These are phyloP conservation scores for Hirsutella minnesotensis DNA, from an alignment of 2,329 filamentous ascomycete species.

Conservation along the genomic window DNA sequence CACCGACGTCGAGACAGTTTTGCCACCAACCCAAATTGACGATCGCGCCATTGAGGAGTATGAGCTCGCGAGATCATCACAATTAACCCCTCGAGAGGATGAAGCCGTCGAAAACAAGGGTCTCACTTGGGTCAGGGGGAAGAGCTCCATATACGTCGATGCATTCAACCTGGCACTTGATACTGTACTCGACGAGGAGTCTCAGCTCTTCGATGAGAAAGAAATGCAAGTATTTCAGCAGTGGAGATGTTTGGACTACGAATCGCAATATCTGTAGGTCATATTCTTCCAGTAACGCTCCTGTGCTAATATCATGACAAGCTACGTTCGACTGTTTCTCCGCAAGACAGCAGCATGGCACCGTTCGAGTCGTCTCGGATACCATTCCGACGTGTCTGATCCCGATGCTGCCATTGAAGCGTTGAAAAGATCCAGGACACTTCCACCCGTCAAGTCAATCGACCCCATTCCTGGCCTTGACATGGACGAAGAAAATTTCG, in stretches of 20 bases:
- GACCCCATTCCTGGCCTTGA: conserved; percentile 18
- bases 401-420: conserved; percentile 51
- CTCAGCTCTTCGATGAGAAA: conserved; percentile 71
- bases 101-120: conserved; percentile 27
- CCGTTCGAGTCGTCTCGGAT: conserved; percentile 63
- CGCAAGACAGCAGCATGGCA: conserved; percentile 90
- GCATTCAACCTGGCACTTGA: conserved; percentile 89
- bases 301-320: conserved; percentile 19
- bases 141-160: conserved; percentile 90
- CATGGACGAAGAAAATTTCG: conserved; percentile 33
- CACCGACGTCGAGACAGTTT: conserved; percentile 35
- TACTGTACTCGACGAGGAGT: conserved; percentile 80
- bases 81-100: conserved; percentile 23
- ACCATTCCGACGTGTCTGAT: conserved; percentile 73
- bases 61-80: conserved; percentile 53
- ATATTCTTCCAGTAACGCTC: background rate
- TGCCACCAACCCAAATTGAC: conserved; percentile 56
- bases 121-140: conserved; percentile 54
- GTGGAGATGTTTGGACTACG: conserved; percentile 67
- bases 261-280: conserved; percentile 77
- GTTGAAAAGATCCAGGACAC: conserved; percentile 44
- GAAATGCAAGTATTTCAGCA: conserved; percentile 66
- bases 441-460: conserved; percentile 34
- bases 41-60: conserved; percentile 70
- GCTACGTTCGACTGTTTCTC: conserved; percentile 85